Percentiles rank a stretch among this genome's conserved stretches.
Evolutionary conservation across 306 rosid genomes (phyloP).

Genomic region (Inga laurina): DNA sequence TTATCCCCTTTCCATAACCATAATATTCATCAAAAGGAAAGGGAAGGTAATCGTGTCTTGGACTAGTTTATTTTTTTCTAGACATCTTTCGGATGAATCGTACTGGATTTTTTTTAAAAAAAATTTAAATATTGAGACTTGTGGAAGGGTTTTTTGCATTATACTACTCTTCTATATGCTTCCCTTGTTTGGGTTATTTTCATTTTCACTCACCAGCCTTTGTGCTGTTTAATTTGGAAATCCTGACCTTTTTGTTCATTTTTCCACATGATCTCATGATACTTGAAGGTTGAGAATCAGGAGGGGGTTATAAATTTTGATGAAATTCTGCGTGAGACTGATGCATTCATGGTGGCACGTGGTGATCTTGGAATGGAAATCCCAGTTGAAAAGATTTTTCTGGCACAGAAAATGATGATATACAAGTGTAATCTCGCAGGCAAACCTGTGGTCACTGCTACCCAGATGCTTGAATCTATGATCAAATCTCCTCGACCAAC

Average conservation of each 20-base stretch:
- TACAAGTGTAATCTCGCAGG: not conserved
- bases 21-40: not conserved
- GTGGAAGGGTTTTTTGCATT: not conserved
- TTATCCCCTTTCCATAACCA: not conserved
- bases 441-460: not conserved
- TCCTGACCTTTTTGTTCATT: not conserved
- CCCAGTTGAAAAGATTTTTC: not conserved
- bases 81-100: not conserved
- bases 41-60: not conserved
- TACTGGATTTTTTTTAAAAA: not conserved
- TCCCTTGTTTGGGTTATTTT: not conserved
- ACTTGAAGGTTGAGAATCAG: not conserved
- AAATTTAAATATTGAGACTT: not conserved
- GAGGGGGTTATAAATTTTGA: constrained; percentile 4
- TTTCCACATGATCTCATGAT: not conserved
- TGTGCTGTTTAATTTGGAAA: not conserved
- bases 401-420: constrained; percentile 6
- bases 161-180: not conserved
- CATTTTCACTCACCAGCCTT: not conserved
- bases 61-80: not conserved
- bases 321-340: constrained; percentile 9
- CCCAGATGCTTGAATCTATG: constrained; percentile 10
- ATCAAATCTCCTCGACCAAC: constrained; percentile 1
- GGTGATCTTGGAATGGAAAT: constrained; percentile 4
- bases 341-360: constrained; percentile 6